phyloP scores from a whole-genome alignment of 192 early-diverging fungal genomes.

The Backusella tuberculispora region DNA sequence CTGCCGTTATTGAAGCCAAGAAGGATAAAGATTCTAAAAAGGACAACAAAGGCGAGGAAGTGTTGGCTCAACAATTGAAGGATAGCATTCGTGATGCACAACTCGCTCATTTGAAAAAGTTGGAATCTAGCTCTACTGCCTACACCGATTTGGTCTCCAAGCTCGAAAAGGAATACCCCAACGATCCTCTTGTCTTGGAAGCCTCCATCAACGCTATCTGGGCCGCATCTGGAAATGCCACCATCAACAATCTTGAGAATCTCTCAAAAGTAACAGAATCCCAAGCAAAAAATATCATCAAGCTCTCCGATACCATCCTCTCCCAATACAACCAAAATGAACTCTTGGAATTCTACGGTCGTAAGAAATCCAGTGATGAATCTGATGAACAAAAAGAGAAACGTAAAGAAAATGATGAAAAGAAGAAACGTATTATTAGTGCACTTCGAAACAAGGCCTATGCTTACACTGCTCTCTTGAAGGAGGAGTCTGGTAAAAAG shows the following conservation, averaged over 20 bases:
- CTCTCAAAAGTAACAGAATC: constrained; percentile 47
- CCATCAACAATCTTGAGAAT: constrained; percentile 20
- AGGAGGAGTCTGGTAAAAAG: constrained; percentile 33
- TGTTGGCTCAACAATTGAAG: constrained; percentile 50
- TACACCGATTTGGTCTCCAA: constrained; percentile 57
- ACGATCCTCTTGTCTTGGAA: constrained; percentile 59
- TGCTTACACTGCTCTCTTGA: constrained; percentile 52
- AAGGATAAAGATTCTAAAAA: constrained; percentile 38
- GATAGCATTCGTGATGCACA: constrained; percentile 82
- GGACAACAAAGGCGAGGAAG: constrained; percentile 55
- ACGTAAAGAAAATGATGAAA: constrained; percentile 76
- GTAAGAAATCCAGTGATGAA: constrained; percentile 54
- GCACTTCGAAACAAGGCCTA: constrained; percentile 65
- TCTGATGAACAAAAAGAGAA: constrained; percentile 54
- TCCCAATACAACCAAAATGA: constrained; percentile 59
- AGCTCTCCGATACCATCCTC: constrained; percentile 60
- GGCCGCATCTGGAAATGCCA: constrained; percentile 42
- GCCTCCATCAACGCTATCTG: constrained; percentile 59
- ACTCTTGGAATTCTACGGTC: constrained; percentile 69
- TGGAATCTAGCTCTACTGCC: constrained; percentile 56
- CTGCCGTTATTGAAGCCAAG: constrained; percentile 50
- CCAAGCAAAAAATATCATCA: constrained; percentile 55
- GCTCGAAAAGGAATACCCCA: constrained; percentile 66
- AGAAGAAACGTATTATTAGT: constrained; percentile 64
- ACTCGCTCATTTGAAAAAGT: constrained; percentile 82